Evolutionary conservation across 441 rosid genomes (phyloP).

Genomic region (Melastoma candidum): DNA sequence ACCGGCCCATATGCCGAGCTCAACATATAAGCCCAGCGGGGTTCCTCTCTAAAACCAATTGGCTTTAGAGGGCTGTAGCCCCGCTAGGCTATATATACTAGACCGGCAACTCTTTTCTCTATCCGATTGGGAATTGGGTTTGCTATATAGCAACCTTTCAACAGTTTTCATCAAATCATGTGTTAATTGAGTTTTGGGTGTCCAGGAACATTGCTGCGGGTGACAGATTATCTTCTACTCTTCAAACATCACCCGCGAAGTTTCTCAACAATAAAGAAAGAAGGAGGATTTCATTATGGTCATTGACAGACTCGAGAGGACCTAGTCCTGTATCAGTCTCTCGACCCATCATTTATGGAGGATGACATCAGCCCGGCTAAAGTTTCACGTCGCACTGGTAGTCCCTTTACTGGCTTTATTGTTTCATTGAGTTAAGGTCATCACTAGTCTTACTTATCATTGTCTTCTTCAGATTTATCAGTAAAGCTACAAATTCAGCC

Average conservation of each 20-base stretch:
- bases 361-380: conserved; percentile 67
- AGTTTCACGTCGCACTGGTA: conserved; percentile 50
- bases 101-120: too few relatives aligned
- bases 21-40: too few relatives aligned
- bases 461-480: conserved; percentile 21
- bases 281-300: conserved; percentile 35
- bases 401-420: conserved; percentile 3
- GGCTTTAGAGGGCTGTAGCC: too few relatives aligned
- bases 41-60: too few relatives aligned
- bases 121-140: too few relatives aligned
- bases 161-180: background rate
- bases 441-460: conserved; percentile 17
- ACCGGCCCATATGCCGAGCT: too few relatives aligned
- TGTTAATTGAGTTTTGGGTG: conserved; percentile 9
- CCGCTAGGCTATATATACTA: too few relatives aligned
- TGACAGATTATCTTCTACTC: conserved; percentile 28
- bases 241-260: conserved; percentile 37
- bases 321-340: conserved; percentile 91
- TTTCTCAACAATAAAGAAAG: conserved; percentile 29
- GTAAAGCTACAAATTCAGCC: conserved; percentile 50
- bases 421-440: conserved; percentile 1
- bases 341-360: conserved; percentile 62
- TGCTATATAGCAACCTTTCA: too few relatives aligned
- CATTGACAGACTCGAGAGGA: conserved; percentile 41
- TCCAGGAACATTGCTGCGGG: conserved; percentile 38